Evolutionary conservation across 2,329 filamentous ascomycete species (phyloP).

Genomic region (Cryphonectria parasitica): DNA sequence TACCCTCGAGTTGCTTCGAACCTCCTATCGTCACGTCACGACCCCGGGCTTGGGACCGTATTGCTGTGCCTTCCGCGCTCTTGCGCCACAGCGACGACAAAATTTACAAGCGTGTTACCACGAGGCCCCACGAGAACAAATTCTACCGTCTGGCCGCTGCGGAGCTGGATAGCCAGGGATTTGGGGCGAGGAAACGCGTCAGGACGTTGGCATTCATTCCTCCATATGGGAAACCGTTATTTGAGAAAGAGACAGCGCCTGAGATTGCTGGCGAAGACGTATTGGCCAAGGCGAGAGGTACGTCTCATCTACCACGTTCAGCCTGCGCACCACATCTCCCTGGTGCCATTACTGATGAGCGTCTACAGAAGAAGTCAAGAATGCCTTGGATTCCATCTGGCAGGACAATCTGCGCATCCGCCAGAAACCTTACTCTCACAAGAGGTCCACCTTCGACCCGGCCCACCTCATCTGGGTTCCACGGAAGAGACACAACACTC

Average conservation of each 20-base stretch:
- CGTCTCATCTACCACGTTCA: neutral
- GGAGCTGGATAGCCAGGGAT: slow-evolving; percentile 42
- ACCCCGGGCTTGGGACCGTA: slow-evolving; percentile 38
- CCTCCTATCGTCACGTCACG: slow-evolving; percentile 32
- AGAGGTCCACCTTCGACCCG: slow-evolving; percentile 13
- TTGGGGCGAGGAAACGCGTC: slow-evolving; percentile 41
- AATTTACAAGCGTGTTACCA: slow-evolving; percentile 41
- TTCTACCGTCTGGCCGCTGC: slow-evolving; percentile 30
- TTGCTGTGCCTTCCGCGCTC: slow-evolving; percentile 34
- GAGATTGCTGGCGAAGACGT: slow-evolving; percentile 27
- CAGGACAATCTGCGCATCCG: slow-evolving; percentile 20
- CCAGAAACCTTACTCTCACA: neutral
- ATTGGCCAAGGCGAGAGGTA: slow-evolving; percentile 36
- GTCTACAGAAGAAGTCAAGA: slow-evolving; percentile 19
- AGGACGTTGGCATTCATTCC: slow-evolving; percentile 38
- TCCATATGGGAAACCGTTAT: slow-evolving; percentile 39
- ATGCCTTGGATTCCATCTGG: slow-evolving; percentile 17
- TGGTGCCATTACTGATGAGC: neutral
- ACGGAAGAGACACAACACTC: slow-evolving; percentile 40
- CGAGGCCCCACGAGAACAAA: slow-evolving; percentile 22
- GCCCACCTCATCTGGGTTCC: slow-evolving; percentile 34
- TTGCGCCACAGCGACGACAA: slow-evolving; percentile 28
- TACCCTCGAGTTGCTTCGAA: slow-evolving; percentile 34
- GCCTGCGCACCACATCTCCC: neutral
- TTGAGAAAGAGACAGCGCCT: slow-evolving; percentile 32